Evolutionary conservation across 768 basidiomycete species (phyloP).

Genomic region (Collybiopsis confluens): DNA sequence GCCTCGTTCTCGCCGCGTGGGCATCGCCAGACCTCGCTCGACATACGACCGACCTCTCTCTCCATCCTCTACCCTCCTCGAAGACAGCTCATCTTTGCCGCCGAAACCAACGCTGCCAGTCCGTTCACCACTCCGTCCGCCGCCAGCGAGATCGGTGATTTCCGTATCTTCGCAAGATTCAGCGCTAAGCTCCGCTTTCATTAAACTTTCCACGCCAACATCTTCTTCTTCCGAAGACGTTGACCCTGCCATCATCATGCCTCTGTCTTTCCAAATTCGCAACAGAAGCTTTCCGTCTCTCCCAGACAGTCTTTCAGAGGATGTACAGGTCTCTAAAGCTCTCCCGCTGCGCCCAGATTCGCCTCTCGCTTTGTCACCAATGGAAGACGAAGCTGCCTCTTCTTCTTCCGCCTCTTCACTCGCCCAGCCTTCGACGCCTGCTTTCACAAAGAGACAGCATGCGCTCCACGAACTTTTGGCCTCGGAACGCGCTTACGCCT

Average conservation of each 20-base stretch:
- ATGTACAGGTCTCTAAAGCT: slow-evolving; percentile 8
- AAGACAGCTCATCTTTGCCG: slow-evolving; percentile 24
- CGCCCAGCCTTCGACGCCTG: slow-evolving; percentile 16
- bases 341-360: slow-evolving; percentile 8
- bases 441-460: slow-evolving; percentile 68
- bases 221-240: slow-evolving; percentile 5
- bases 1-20: slow-evolving; percentile 47
- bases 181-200: slow-evolving; percentile 7
- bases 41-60: slow-evolving; percentile 27
- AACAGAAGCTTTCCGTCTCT: slow-evolving; percentile 21
- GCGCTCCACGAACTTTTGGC: slow-evolving; percentile 75
- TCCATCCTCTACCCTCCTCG: slow-evolving; percentile 26
- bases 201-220: slow-evolving; percentile 9
- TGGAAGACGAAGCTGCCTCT: slow-evolving; percentile 23
- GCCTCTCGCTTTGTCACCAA: slow-evolving; percentile 11
- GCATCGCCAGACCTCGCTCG: slow-evolving; percentile 29
- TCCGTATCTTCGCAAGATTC: background rate
- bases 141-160: slow-evolving; percentile 11
- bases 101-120: slow-evolving; percentile 21
- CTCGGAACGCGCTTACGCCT: slow-evolving; percentile 78
- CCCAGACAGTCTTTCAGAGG: slow-evolving; percentile 7
- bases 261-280: slow-evolving; percentile 19
- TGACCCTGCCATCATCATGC: slow-evolving; percentile 7
- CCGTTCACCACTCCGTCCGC: slow-evolving; percentile 22
- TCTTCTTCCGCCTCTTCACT: slow-evolving; percentile 22